Base-by-base conservation (phyloP, 768 basidiomycete genomes). In the Pleurotus tuber-regium region DNA sequence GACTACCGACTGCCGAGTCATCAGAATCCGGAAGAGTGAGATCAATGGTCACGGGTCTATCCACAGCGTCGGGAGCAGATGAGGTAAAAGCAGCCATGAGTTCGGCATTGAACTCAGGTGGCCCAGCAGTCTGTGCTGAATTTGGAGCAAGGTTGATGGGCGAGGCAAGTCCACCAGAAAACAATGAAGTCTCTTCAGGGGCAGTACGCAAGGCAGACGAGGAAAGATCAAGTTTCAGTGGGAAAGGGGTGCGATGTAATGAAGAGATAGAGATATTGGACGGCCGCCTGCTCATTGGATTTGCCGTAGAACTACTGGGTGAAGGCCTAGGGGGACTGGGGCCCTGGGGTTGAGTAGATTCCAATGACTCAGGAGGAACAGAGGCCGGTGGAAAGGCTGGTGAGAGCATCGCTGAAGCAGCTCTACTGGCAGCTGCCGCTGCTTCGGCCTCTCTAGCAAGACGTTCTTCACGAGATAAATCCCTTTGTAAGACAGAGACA, bases 71-170 rank as follows among this genome's bases (percentile, higher is more conserved):
- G 18, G 69, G 53, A 26, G 74, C 66, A 7, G 78, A 66, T 2
- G 72, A 71, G 5, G 75, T 75, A 52, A 85, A 77, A 2, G 84
- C 79, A 2, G 82, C 82, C 75, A 89, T 82, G 24, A 88, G 66
- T 36, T 88, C 86, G 3, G 83, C 73, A 21, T 80, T 74, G 47
- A 83, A 77, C 43, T 84, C 82, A 49, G 70, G 73, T 2, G 74
- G 60, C n/a, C 70, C 76, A 11, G 76, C 65, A 1, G 84, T 75
- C 2, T 86, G 79, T 40, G 86, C 87, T 4, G 90, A 89, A 60
- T 83, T 87, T 1, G 90, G 90, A 0, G 88, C 90, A 30, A 92
- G 77, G 4, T 85, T 88, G 26, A 92, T 89, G 5, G 90, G 90
- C 4, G 89, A 91, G 24, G 84, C 75, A 41, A 89, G 70, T 1